Base-by-base conservation (phyloP, 768 basidiomycete species). In the Crepidotus variabilis region DNA sequence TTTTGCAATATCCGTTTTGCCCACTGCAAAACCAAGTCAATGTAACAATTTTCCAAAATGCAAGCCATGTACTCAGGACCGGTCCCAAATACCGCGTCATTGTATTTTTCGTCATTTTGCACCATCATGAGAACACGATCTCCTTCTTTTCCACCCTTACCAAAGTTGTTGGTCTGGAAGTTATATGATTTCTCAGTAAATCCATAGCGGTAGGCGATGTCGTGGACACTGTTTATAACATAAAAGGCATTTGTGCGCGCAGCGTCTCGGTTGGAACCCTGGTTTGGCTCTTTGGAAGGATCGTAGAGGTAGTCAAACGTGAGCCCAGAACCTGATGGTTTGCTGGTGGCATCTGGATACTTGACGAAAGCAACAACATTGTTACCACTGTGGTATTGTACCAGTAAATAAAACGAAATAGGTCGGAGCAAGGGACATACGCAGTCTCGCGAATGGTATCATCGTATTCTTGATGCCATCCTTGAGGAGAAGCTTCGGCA, bases 141-240 rank as follows among this genome's bases (percentile, higher is more conserved):
- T 3, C 11, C 11, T 20, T 43, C 5, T 20, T 20, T 43, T 43
- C 39, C 39, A 43, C 39, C 39, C 5, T 77, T 73, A n/a, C 73
- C 76, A 58, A 81, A 81, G 74, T 86, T 86, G 69, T 79, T 72
- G 24, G 69, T 72, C 66, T 85, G 84, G 80, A 85, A 71, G 60
- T 71, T 72, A 61, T 62, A 72, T 2, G 68, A 66, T 5, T 57
- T 60, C 70, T 85, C 83, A 51, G 80, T 83, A 66, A 85, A 86
- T 5, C 84, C 83, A 47, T 60, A 64, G 6, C 62, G 62, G 54
- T 67, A 67, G 18, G 66, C 43, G 45, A 64, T 49, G 64, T 84
- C 82, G 64, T 84, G 82, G 57, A 81, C 70, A 52, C 70, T 71
- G 72, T 84, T 84, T 66, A 77, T 73, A 47, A 81, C 65, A 66